Evolutionary conservation across 169 alveolate species (phyloP).

Genomic region (Cryptosporidium ubiquitum): DNA sequence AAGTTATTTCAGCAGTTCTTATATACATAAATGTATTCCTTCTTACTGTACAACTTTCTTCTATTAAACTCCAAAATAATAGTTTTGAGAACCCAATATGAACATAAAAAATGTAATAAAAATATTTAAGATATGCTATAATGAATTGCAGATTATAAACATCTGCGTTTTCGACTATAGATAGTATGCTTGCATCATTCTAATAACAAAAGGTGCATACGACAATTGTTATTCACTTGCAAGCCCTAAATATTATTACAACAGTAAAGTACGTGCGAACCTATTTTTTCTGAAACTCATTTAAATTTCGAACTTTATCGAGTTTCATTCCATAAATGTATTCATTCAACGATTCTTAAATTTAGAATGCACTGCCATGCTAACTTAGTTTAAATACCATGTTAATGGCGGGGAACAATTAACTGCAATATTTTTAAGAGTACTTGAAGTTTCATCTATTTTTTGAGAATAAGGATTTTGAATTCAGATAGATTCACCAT

Average conservation of each 20-base stretch:
- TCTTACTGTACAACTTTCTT: background rate
- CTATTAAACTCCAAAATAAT: background rate
- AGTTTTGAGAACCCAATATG: conserved; percentile 12
- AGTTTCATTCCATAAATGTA: background rate
- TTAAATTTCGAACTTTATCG: background rate
- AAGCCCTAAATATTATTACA: background rate
- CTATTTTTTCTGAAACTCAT: background rate
- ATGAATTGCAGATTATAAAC: background rate
- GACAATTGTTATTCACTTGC: conserved; percentile 1
- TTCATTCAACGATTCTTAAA: background rate
- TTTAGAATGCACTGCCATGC: background rate
- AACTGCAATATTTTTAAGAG: background rate
- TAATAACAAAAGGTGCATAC: background rate
- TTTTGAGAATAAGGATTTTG: too few species aligned
- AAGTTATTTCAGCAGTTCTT: background rate
- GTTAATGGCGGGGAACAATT: conserved; percentile 1
- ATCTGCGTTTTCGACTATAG: background rate
- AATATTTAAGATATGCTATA: background rate
- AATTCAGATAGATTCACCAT: too few species aligned
- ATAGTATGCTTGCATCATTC: conserved; percentile 6
- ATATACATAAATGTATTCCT: background rate
- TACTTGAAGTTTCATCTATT: too few species aligned
- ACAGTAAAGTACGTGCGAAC: background rate
- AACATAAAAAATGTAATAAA: background rate
- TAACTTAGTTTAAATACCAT: background rate